Conservation (phyloP, 176 grass and related monocot genomes). For the Oryza meyeriana region DNA sequence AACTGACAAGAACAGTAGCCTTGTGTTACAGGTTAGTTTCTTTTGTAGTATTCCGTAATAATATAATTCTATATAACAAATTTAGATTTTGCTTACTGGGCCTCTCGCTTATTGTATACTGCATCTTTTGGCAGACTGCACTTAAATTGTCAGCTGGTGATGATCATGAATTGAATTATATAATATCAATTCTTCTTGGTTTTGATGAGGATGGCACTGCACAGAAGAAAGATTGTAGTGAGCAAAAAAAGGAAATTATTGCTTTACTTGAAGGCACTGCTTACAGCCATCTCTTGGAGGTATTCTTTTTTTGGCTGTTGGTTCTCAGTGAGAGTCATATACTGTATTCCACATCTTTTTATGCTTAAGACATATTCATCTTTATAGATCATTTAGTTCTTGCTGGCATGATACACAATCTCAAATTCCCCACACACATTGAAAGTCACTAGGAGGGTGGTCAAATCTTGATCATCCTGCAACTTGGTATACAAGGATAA, state of each 20-base stretch:
- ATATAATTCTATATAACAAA: neutral
- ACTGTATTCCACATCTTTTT: neutral
- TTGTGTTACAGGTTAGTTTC: slow-evolving; percentile 74
- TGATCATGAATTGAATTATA: slow-evolving; percentile 56
- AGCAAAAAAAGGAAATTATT: slow-evolving; percentile 67
- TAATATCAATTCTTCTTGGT: slow-evolving; percentile 67
- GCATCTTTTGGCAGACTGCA: slow-evolving; percentile 47
- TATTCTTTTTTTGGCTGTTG: slow-evolving; percentile 19
- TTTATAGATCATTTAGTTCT: neutral
- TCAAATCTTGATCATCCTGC: neutral
- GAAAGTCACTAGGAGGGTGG: neutral
- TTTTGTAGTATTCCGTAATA: neutral
- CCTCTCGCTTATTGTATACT: neutral
- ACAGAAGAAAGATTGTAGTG: slow-evolving; percentile 34
- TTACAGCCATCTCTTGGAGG: slow-evolving; percentile 94
- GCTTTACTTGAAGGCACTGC: slow-evolving; percentile 83
- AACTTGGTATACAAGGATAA: neutral
- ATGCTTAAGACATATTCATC: neutral
- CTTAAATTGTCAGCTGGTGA: slow-evolving; percentile 71
- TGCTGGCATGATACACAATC: neutral
- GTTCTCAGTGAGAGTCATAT: slow-evolving; percentile 18
- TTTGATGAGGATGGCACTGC: slow-evolving; percentile 30
- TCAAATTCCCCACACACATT: too few species aligned
- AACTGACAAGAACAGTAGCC: slow-evolving; percentile 81
- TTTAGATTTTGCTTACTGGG: neutral